A percentile compares a stretch with the other conserved stretches of the same genome.
phyloP scores from a whole-genome alignment of 1,284 basidiomycete species.

The Ganoderma lucidum region DNA sequence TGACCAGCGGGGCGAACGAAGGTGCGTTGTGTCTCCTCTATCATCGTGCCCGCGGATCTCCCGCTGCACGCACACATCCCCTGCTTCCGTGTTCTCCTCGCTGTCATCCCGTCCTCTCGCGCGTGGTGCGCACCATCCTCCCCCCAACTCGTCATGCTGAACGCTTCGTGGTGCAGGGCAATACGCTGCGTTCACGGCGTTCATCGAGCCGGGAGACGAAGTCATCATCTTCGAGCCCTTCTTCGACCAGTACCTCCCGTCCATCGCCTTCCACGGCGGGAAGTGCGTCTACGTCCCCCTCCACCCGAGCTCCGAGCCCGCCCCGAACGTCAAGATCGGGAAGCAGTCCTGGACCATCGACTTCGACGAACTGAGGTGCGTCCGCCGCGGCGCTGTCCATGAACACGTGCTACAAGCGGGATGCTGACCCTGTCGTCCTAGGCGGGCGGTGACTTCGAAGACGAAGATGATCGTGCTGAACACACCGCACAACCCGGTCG shows the following conservation, averaged over 20 bases:
- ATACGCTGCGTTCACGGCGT: slow-evolving; percentile 89
- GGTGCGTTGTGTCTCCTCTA: slow-evolving; percentile 54
- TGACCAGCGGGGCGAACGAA: slow-evolving; percentile 96
- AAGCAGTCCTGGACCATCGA: slow-evolving; percentile 88
- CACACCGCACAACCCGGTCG: slow-evolving; percentile 95
- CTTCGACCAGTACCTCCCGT: slow-evolving; percentile 96
- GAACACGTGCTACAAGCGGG: background rate
- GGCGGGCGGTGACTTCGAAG: slow-evolving; percentile 81
- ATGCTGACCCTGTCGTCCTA: slow-evolving; percentile 36
- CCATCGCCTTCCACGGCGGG: slow-evolving; percentile 91
- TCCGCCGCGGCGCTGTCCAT: slow-evolving; percentile 5
- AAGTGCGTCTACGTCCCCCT: slow-evolving; percentile 94
- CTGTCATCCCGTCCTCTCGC: too few species aligned
- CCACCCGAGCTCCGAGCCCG: slow-evolving; percentile 70
- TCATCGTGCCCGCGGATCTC: background rate
- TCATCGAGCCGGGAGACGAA: slow-evolving; percentile 90
- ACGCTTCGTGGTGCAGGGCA: slow-evolving; percentile 61
- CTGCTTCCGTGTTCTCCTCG: background rate
- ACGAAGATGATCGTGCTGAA: slow-evolving; percentile 95
- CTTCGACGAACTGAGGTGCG: slow-evolving; percentile 82
- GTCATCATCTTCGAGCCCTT: slow-evolving; percentile 98
- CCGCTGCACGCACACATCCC: background rate
- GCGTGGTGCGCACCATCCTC: too few species aligned
- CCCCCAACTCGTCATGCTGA: too few species aligned
- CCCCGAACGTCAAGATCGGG: slow-evolving; percentile 59